A percentile compares a stretch with the other conserved stretches of the same genome.
Conservation (phyloP, 345 rosid genomes). For the Salix koriyanagi region DNA sequence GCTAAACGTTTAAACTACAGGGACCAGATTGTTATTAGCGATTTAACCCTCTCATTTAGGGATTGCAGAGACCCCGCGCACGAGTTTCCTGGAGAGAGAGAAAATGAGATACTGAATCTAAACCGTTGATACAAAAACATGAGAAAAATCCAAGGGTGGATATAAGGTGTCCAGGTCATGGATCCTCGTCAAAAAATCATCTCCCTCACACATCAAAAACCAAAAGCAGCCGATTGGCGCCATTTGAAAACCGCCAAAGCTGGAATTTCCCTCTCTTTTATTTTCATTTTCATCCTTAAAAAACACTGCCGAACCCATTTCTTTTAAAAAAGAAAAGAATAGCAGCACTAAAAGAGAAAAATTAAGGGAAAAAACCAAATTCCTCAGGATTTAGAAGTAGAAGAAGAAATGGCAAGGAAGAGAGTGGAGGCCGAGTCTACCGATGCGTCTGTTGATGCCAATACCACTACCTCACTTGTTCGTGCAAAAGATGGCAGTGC, state of each 20-base stretch:
- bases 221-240: neutral
- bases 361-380: too few relatives aligned
- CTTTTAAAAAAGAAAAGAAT: neutral
- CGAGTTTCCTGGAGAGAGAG: neutral
- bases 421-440: constrained; percentile 61
- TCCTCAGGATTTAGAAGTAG: neutral
- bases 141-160: neutral
- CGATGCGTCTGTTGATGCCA: neutral
- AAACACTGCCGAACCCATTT: neutral
- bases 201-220: neutral
- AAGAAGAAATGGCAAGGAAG: constrained; percentile 43
- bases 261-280: neutral
- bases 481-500: constrained; percentile 90
- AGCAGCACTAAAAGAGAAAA: too few relatives aligned
- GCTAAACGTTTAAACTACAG: too few relatives aligned
- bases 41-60: too few relatives aligned
- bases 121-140: neutral
- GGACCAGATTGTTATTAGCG: too few relatives aligned
- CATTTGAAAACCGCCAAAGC: neutral
- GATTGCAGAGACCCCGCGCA: neutral
- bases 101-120: neutral
- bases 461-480: constrained; percentile 35
- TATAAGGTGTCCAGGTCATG: neutral
- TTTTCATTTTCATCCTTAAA: neutral
- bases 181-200: neutral